Evolutionary conservation across 306 rosid genomes (phyloP).

Genomic region (Boehmeria nivea): DNA sequence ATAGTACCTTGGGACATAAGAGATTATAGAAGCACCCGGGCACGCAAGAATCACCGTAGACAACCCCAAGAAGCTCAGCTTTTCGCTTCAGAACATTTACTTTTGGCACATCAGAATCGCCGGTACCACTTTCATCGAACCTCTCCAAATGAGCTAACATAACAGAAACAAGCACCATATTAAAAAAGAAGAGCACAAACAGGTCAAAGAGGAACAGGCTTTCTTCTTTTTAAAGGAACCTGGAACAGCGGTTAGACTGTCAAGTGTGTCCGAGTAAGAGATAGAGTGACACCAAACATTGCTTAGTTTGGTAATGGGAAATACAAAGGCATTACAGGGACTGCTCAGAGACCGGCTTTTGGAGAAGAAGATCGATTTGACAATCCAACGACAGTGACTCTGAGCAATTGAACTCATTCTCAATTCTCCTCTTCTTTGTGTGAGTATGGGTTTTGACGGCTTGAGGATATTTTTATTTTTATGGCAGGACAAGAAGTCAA

Average conservation of each 20-base stretch:
- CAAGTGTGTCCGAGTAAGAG: slow-evolving; percentile 17
- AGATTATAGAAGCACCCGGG: slow-evolving; percentile 59
- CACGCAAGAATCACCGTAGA: slow-evolving; percentile 40
- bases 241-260: neutral
- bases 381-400: slow-evolving; percentile 26
- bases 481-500: too few species aligned
- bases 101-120: neutral
- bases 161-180: neutral
- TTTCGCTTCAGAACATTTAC: slow-evolving; percentile 52
- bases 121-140: slow-evolving; percentile 20
- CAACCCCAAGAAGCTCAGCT: slow-evolving; percentile 60
- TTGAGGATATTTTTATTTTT: neutral
- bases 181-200: neutral
- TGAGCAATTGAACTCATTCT: slow-evolving; percentile 9
- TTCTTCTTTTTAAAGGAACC: slow-evolving; percentile 3
- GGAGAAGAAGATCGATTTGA: slow-evolving; percentile 28
- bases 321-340: neutral
- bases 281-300: slow-evolving; percentile 24
- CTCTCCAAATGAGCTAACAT: slow-evolving; percentile 9
- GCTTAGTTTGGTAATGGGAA: slow-evolving; percentile 1
- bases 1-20: slow-evolving; percentile 69
- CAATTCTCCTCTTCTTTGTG: neutral
- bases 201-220: slow-evolving; percentile 11
- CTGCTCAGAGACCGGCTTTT: slow-evolving; percentile 19
- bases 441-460: neutral